A percentile compares a stretch with the other conserved stretches of the same genome.
phyloP scores from a whole-genome alignment of 164 flowering plant genomes.

The Magnolia sinica region DNA sequence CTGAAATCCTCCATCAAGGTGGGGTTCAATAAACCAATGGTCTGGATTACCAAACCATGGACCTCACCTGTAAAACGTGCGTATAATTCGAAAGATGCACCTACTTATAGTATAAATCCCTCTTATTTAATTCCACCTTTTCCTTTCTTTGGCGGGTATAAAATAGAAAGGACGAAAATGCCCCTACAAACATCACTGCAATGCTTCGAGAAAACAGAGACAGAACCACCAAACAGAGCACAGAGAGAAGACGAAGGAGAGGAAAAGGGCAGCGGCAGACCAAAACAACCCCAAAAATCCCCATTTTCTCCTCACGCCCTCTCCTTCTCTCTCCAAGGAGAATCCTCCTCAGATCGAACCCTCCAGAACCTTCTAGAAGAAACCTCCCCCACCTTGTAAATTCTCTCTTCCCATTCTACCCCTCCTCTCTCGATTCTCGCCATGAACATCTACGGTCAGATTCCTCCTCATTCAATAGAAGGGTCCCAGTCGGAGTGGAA shows the following conservation, averaged over 20 bases:
- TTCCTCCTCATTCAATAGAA: slow-evolving; percentile 22
- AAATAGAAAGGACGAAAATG: slow-evolving; percentile 13
- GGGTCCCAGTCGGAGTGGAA: slow-evolving; percentile 47
- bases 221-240: slow-evolving; percentile 4
- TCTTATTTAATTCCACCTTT: background rate
- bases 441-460: slow-evolving; percentile 61
- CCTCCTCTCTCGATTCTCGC: background rate
- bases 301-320: slow-evolving; percentile 5
- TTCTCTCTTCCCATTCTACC: background rate
- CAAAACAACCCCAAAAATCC: background rate
- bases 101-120: background rate
- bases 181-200: background rate
- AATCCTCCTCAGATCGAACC: slow-evolving; percentile 3
- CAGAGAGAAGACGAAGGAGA: slow-evolving; percentile 5
- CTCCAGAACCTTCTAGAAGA: slow-evolving; percentile 6
- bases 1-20: background rate
- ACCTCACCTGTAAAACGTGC: background rate
- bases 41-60: background rate
- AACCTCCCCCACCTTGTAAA: slow-evolving; percentile 3
- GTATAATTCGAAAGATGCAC: background rate
- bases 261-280: background rate
- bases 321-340: background rate
- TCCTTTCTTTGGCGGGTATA: slow-evolving; percentile 28
- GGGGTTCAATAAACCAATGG: background rate
- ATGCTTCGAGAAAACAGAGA: slow-evolving; percentile 9